Evolutionary conservation across 2,329 filamentous ascomycete genomes (phyloP), one percentile per base, ranked within the genome.

Genomic region (Microdochium trichocladiopsis): DNA sequence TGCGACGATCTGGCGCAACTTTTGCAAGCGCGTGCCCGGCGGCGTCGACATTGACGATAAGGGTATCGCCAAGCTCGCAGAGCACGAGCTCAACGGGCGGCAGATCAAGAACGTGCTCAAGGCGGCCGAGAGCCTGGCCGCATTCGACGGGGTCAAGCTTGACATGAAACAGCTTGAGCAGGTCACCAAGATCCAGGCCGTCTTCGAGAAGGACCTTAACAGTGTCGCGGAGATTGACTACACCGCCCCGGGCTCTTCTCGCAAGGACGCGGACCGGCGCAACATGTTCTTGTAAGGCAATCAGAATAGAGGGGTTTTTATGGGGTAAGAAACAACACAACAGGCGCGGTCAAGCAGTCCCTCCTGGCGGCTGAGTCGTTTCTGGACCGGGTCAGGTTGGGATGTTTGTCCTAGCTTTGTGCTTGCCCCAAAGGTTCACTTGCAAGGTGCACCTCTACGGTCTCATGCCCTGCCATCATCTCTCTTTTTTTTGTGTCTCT

Each of bases 71-170:
- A 25, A 51, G 28, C 47, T 62, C 25, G 58, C 60, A 0, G 52
- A 56, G 52, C 58, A 58, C 10, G 37, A 55, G 4, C 45, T 66
- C 23, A 66, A 68, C 54, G 64, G 66, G 2, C 57, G 65, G n/a
- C 64, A 66, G 57, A 68, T 67, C 53, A 63, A 63, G 52, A 68
- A 67, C 52, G 53, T 64, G 9, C 53, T 68, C 55, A 65, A 61
- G 55, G 60, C 58, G 2, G 60, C 59, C 10, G 61, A 66, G 56
- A 63, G 60, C 48, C 60, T 69, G n/a, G 66, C 67, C 6, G 58
- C 61, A 3, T 64, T 62, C 37, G 65, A 68, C 54, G 55, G 58
- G 45, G 55, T 58, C 2, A 54, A 52, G 25, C 57, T 68, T 6
- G 62, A 65, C 45, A 53, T 61, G 24, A 56, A 56, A 45, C 63